Evolutionary conservation across 345 rosid genomes (phyloP), one percentile per base, ranked within the genome.

Genomic region (Salix suchowensis): DNA sequence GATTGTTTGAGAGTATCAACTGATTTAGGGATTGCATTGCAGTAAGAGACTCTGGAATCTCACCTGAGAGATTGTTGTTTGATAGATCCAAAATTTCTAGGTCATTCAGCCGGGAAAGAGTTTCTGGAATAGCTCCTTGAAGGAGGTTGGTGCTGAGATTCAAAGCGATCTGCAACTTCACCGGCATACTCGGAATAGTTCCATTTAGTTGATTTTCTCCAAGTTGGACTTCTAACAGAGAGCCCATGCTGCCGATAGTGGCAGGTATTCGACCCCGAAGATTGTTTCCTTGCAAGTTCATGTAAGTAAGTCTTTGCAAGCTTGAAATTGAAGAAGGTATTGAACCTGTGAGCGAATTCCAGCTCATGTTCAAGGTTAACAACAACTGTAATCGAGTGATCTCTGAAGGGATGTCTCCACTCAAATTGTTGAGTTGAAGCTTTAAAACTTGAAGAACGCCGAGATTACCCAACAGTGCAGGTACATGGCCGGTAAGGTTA

Each of bases 21-120:
- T 80, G 81, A 24, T 85, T 86, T 50, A 95, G 79, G 28, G 96
- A 75, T 6, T 3, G 0, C 84, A 91, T 67, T 2, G 0, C 0
- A 37, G 24, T 7, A 24, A 90, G 74, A 50, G 1, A 55, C 14
- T 4, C 14, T 0, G 97, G 97, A 77, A 93, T 80, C 6, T 65
- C 68, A 34, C 94, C 94, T 0, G 88, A 84, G 66, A 95, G 81
- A 0, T 23, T 75, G 80, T 95, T 87, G 79, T 88, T 80, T 6
- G 97, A 92, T 64, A 92, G 93, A 77, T 95, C 95, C 86, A 92
- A 82, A 78, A 91, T 75, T 84, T 94, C 97, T 76, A 94, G 79
- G 15, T n/a, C 75, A 1, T 0, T 32, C 58, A 92, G 87, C 12
- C 2, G 40, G 54, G 82, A 66, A 44, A 95, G 71, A 19, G 83